These are phyloP conservation scores for Dothideomycetidae sp. DNA, from an alignment of 2,329 filamentous ascomycete genomes.

Conservation along the genomic window DNA sequence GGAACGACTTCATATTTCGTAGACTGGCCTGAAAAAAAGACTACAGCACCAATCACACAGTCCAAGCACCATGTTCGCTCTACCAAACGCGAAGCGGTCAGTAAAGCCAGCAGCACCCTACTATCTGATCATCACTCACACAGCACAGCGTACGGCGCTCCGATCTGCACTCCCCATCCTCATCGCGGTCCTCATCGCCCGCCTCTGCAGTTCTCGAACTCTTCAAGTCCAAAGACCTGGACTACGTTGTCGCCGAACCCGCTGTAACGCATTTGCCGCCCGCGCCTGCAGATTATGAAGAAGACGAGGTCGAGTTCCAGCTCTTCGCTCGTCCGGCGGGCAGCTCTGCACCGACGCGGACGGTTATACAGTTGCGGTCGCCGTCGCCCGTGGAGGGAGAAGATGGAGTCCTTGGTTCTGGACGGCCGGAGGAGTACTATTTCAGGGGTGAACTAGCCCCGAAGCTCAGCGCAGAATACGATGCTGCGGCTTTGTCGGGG, in stretches of 20 bases:
- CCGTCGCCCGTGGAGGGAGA: constrained; percentile 13
- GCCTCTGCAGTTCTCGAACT: constrained; percentile 2
- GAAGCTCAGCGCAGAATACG: constrained; percentile 8
- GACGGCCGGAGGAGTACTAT: constrained; percentile 14
- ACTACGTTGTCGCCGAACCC: constrained; percentile 5
- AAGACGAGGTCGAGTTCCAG: constrained; percentile 18
- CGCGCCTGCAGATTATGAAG: constrained; percentile 10
- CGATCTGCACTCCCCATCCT: constrained; percentile 3
- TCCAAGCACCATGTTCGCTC: not conserved
- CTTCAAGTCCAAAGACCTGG: constrained; percentile 3
- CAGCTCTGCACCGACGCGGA: constrained; percentile 6
- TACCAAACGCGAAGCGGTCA: not conserved
- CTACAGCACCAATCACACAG: too few relatives aligned
- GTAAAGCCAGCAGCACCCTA: not conserved
- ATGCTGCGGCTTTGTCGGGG: constrained; percentile 14
- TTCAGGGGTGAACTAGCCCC: constrained; percentile 11
- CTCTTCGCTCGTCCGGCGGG: constrained; percentile 16
- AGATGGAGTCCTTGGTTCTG: constrained; percentile 12
- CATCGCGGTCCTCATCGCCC: constrained; percentile 2
- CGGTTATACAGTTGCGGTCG: constrained; percentile 16
- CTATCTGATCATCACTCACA: not conserved
- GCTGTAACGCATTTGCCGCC: not conserved
- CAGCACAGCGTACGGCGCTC: constrained; percentile 4
- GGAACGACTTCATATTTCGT: too few relatives aligned
- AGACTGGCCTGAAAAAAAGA: too few relatives aligned